Percentiles rank a stretch among this genome's conserved stretches.
Conservation (phyloP, 768 basidiomycete genomes). For the Leucocoprinus birnbaumii region DNA sequence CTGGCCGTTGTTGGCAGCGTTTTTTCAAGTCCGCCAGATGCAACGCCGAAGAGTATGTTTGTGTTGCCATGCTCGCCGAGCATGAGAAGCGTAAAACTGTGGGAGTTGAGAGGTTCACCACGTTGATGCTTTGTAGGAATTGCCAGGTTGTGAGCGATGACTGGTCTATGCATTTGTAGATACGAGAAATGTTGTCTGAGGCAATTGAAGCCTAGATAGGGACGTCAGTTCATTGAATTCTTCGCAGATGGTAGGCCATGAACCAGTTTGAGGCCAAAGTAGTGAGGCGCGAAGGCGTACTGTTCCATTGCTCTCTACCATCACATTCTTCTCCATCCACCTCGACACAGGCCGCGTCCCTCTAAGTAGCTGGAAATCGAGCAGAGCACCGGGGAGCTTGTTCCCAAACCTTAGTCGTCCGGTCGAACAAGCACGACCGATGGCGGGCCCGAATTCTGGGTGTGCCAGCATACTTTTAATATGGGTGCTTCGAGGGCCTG, state of each 20-base stretch:
- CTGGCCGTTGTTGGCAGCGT: conserved; percentile 31
- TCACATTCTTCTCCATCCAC: conserved; percentile 73
- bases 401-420: conserved; percentile 93
- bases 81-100: conserved; percentile 24
- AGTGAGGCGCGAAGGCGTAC: conserved; percentile 87
- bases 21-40: conserved; percentile 31
- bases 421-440: conserved; percentile 87
- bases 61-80: conserved; percentile 69
- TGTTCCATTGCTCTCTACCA: conserved; percentile 84
- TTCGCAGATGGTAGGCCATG: conserved; percentile 20
- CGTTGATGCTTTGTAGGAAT: conserved; percentile 74
- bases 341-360: conserved; percentile 32
- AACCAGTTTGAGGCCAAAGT: conserved; percentile 88
- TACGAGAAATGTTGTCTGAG: conserved; percentile 81
- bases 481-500: conserved; percentile 96
- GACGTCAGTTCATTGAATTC: background rate
- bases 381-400: conserved; percentile 36
- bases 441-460: conserved; percentile 84
- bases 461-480: conserved; percentile 84
- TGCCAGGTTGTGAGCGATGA: conserved; percentile 73
- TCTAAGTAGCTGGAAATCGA: conserved; percentile 2
- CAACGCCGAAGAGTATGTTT: conserved; percentile 38
- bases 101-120: conserved; percentile 47
- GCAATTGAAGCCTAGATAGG: conserved; percentile 77
- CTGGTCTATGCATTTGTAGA: conserved; percentile 89